Evolutionary conservation across 2,329 filamentous ascomycete species (phyloP), one percentile per base, ranked within the genome.

Genomic region (Aspergillus neotritici): DNA sequence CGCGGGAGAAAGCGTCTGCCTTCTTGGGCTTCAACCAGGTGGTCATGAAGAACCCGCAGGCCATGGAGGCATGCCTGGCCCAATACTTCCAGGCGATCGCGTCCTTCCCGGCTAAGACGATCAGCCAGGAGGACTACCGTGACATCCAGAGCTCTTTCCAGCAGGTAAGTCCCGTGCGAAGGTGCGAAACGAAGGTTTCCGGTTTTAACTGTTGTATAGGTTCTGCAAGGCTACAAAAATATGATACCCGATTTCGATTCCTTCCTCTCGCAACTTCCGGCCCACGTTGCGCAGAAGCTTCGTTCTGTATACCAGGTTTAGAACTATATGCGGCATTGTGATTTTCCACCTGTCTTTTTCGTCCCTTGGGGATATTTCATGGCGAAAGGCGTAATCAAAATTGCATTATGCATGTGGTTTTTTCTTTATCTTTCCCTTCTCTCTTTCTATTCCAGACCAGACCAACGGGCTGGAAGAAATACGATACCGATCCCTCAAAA

Each of bases 1-100:
- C 88, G 2, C 87, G 94, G 48, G 93, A 98, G 68, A 98, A 98
- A 70, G 88, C 86, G 1, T 90, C 90, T 17, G 91, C 93, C 0
- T 87, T 97, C 64, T 82, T 87, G 57, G 93, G 93, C 0, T 96
- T 98, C 69, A 86, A 87, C 42, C 77, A 85, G 54, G 78, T 94
- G 37, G 86, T 97, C 3, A 78, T 86, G 49, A 80, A 82, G 60
- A 97, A 97, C 58, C 93, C 93, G 1, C 80, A 89, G 61, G 88
- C 89, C 2, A 91, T 98, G 80, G 93, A 97, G 68, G 84, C 84
- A 54, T 86, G 83, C 45, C 74, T 98, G 32, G 74, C 84, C 30
- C 79, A 85, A 44, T 94, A 93, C 68, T 94, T 98, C 64, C 78
- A 75, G 40, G 78, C 87, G 44, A 94, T 97, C 69, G 86, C 91